Evolutionary conservation across 73 alveolate genomes (phyloP), one percentile per base, ranked within the genome.

Genomic region (Blepharisma stoltei): DNA sequence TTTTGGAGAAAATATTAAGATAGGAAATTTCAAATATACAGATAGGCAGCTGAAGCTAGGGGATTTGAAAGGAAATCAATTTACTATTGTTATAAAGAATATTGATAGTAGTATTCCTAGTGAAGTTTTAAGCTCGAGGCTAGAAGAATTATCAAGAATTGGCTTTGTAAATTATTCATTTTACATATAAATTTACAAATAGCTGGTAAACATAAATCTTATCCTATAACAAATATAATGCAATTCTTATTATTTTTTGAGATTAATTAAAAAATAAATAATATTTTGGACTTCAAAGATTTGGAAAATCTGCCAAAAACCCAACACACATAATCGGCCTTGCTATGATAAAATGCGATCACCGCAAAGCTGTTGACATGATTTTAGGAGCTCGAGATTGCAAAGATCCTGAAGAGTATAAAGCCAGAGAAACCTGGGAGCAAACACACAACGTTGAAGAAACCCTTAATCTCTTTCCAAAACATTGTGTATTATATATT

Each of bases 121-220:
- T 65, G 92, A 88, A 82, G 83, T 67, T 81, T 88, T 81, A 75
- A 82, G 83, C 37, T 50, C 84, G 71, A 89, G 88, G 25, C 81
- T 95, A 20, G 90, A 91, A 79, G 76, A 80, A 14, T 37, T 97
- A 66, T 89, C 90, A 85, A 68, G 54, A 47, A 86, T 89, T 55
- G 99, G 99, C 7, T 97, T 97, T 81, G 83, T 97, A 6, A 96
- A 96, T 84, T 96, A 96, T n/a, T n/a, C n/a, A n/a, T n/a, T n/a
- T n/a, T n/a, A n/a, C n/a, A n/a, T n/a, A n/a, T n/a, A n/a, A n/a
- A n/a, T n/a, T n/a, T n/a, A n/a, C n/a, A n/a, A n/a, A n/a, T n/a
- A n/a, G 83, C 94, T 96, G 85, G 99, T 98, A 7, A 81, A 92
- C 95, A 90, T 94, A 83, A 81, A 98, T 60, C 94, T 96, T 83